Percentiles rank a stretch among this genome's conserved stretches.
Conservation (phyloP, 257 asterid genomes). For the Mitragyna speciosa region DNA sequence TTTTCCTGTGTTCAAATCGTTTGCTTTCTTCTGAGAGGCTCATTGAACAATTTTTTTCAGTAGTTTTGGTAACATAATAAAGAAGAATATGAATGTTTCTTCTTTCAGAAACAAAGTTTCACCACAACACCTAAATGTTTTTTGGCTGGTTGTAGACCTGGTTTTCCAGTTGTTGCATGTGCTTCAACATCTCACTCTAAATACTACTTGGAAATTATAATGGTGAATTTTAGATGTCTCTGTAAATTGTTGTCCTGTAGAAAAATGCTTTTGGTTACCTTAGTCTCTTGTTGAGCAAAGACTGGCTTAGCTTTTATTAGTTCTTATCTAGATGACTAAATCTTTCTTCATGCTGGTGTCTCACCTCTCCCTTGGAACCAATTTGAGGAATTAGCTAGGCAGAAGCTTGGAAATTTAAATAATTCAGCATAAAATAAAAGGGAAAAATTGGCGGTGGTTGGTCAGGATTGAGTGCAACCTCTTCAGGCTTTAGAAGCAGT, state of each 20-base stretch:
- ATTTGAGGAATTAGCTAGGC: constrained; percentile 64
- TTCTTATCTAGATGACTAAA: not conserved
- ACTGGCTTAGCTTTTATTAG: not conserved
- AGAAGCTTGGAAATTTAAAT: constrained; percentile 35
- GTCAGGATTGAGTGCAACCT: constrained; percentile 92
- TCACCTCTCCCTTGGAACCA: constrained; percentile 83
- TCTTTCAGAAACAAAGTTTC: not conserved
- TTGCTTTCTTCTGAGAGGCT: too few species aligned
- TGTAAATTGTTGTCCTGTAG: too few species aligned
- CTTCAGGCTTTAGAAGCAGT: constrained; percentile 81
- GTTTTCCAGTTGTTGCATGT: not conserved
- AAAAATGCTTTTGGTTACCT: not conserved
- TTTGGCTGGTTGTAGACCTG: not conserved
- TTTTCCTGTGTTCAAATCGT: too few species aligned
- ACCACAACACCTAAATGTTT: not conserved
- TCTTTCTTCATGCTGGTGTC: constrained; percentile 69
- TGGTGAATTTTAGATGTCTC: too few species aligned
- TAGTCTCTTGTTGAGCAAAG: not conserved
- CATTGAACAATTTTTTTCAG: too few species aligned
- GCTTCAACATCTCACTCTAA: not conserved
- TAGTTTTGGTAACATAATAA: not conserved
- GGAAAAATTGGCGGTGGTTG: constrained; percentile 72
- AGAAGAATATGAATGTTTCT: not conserved
- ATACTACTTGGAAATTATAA: not conserved
- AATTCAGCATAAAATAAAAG: constrained; percentile 45